These are phyloP conservation scores for Kwoniella heveanensis DNA, from an alignment of 768 basidiomycete genomes.

Conservation along the genomic window DNA sequence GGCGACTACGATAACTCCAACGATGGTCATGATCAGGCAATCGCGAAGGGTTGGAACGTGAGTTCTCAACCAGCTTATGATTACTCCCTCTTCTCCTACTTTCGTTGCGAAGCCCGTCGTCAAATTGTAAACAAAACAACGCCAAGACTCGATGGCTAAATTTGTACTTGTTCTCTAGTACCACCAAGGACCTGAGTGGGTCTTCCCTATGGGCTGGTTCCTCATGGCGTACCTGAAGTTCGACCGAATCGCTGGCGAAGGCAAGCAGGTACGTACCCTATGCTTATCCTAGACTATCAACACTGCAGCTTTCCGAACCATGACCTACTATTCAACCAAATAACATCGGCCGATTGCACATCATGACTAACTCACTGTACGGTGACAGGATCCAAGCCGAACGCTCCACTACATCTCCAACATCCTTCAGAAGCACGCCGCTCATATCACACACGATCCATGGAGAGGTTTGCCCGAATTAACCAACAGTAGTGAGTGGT, in stretches of 20 bases:
- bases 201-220: conserved; percentile 94
- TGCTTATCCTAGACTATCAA: neutral
- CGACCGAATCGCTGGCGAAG: conserved; percentile 69
- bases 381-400: conserved; percentile 64
- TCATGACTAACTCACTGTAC: neutral
- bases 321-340: neutral
- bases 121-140: too few relatives aligned
- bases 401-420: conserved; percentile 81
- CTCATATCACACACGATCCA: conserved; percentile 73
- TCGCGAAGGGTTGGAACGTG: conserved; percentile 96
- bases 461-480: conserved; percentile 93
- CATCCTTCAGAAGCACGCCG: conserved; percentile 69
- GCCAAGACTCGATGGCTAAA: neutral
- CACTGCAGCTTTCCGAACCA: too few relatives aligned
- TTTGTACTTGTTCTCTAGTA: conserved; percentile 32
- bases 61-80: too few relatives aligned
- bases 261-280: conserved; percentile 65
- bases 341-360: neutral
- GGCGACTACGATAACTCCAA: conserved; percentile 91
- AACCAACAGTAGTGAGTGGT: conserved; percentile 51
- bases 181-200: conserved; percentile 86
- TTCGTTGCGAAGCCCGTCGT: too few relatives aligned
- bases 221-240: conserved; percentile 89
- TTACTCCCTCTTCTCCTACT: too few relatives aligned
- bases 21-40: conserved; percentile 75